Conservation (phyloP, 345 rosid genomes). For the Arabidopsis arenosa region DNA sequence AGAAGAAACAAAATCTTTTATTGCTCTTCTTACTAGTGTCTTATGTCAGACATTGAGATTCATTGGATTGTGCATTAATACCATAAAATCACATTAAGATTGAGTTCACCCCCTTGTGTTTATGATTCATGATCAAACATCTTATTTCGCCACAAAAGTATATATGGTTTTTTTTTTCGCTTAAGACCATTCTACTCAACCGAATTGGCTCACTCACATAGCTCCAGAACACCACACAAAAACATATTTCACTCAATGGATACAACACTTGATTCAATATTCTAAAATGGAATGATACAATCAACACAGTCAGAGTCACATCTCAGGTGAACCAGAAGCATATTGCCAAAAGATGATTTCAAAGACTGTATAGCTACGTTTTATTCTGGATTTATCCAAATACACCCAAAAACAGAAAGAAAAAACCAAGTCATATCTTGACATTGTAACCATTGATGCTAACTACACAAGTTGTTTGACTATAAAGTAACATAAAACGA, state of each 20-base stretch:
- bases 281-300: not conserved
- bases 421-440: constrained; percentile 27
- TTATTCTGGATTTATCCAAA: constrained; percentile 15
- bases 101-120: constrained; percentile 6
- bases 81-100: constrained; percentile 1
- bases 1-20: constrained; percentile 32
- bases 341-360: constrained; percentile 20
- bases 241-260: not conserved
- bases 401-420: constrained; percentile 6
- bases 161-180: not conserved
- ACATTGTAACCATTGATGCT: constrained; percentile 25
- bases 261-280: constrained; percentile 9
- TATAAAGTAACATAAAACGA: constrained; percentile 33
- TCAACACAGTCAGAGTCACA: constrained; percentile 24
- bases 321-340: constrained; percentile 21
- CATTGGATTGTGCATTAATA: constrained; percentile 16
- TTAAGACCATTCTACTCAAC: constrained; percentile 7
- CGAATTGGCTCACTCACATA: not conserved
- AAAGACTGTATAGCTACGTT: constrained; percentile 13
- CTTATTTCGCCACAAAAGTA: not conserved
- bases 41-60: constrained; percentile 20
- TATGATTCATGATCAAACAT: constrained; percentile 22
- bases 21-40: constrained; percentile 21
- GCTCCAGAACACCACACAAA: constrained; percentile 13
- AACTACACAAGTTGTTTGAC: constrained; percentile 38